Evolutionary conservation across 176 grass and related monocot species (phyloP).

Genomic region (Eragrostis nindensis): DNA sequence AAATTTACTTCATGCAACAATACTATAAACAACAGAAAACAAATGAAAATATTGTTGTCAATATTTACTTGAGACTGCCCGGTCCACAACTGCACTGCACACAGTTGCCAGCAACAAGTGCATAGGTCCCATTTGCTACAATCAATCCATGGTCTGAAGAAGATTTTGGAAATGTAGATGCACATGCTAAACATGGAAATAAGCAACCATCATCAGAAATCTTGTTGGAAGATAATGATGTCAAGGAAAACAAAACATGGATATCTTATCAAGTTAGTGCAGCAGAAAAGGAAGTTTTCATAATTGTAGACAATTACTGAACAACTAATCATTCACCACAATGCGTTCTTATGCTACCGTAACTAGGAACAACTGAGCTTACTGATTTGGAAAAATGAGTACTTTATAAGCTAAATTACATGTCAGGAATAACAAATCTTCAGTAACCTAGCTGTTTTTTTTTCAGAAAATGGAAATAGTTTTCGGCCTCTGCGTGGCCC

Average conservation of each 20-base stretch:
- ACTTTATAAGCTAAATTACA: not conserved
- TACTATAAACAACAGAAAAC: not conserved
- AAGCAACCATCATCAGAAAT: slow-evolving; percentile 18
- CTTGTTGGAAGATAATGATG: not conserved
- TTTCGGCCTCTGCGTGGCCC: no score
- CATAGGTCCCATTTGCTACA: slow-evolving; percentile 88
- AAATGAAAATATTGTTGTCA: not conserved
- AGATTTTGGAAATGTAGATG: slow-evolving; percentile 69
- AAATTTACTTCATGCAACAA: slow-evolving; percentile 13
- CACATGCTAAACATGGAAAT: slow-evolving; percentile 58
- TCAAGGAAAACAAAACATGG: not conserved
- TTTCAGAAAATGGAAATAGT: no score
- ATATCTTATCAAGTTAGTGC: not conserved
- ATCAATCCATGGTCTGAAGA: slow-evolving; percentile 83
- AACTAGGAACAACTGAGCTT: not conserved
- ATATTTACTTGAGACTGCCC: slow-evolving; percentile 76
- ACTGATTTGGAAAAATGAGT: not conserved
- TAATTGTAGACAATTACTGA: not conserved
- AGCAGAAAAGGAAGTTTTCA: not conserved
- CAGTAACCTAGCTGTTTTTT: no score
- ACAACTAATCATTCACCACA: slow-evolving; percentile 3
- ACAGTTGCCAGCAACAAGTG: slow-evolving; percentile 73
- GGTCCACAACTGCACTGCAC: slow-evolving; percentile 94
- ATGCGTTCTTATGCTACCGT: not conserved
- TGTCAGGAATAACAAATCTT: not conserved